Evolutionary conservation across 345 rosid genomes (phyloP).

Genomic region (Acer yangbiense): DNA sequence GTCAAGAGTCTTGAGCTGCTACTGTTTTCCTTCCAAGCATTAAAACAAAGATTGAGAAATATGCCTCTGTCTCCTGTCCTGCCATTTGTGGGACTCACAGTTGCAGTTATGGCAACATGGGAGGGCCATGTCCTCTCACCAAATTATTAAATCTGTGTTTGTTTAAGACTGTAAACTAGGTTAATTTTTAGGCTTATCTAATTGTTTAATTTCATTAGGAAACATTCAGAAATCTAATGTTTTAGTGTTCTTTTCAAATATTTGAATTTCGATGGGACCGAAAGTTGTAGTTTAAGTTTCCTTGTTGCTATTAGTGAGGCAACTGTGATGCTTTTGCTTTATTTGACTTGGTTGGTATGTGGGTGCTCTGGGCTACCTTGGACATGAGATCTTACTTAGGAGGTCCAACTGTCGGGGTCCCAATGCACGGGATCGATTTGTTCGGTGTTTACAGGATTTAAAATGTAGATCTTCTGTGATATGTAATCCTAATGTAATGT

Average conservation of each 20-base stretch:
- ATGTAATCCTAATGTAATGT: not conserved
- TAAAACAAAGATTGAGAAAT: not conserved
- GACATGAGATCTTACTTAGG: not conserved
- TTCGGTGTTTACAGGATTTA: not conserved
- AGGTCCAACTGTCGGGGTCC: not conserved
- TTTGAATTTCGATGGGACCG: not conserved
- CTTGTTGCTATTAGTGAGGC: not conserved
- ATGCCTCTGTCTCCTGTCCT: not conserved
- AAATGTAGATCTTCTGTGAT: not conserved
- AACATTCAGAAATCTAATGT: not conserved
- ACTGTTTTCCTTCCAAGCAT: constrained; percentile 3
- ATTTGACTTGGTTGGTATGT: not conserved
- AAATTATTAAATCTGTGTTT: not conserved
- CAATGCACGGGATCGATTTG: not conserved
- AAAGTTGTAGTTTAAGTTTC: not conserved
- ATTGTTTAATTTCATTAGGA: not conserved
- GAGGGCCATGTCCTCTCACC: not conserved
- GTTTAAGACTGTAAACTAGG: not conserved
- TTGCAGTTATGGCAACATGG: constrained; percentile 1
- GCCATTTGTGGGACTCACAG: constrained; percentile 12
- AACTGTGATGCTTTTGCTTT: not conserved
- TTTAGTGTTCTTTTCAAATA: not conserved
- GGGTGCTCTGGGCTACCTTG: not conserved
- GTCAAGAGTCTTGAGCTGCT: not conserved
- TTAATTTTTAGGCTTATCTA: not conserved